phyloP scores from a whole-genome alignment of 2,329 filamentous ascomycete genomes.

The Talaromyces funiculosus region DNA sequence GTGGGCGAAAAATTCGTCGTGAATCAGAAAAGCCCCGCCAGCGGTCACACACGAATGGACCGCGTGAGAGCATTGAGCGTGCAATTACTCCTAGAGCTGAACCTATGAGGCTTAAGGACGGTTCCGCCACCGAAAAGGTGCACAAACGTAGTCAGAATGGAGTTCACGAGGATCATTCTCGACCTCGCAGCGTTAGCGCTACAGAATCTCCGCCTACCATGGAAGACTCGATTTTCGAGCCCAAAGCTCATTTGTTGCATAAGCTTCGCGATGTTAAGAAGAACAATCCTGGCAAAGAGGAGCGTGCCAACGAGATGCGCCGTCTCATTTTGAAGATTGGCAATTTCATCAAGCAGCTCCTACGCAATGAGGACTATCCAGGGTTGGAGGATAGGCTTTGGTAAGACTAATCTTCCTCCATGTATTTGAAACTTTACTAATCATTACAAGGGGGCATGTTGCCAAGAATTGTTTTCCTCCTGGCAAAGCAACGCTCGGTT shows the following conservation, averaged over 20 bases:
- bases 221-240: slow-evolving; percentile 42
- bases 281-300: slow-evolving; percentile 39
- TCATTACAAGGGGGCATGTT: slow-evolving; percentile 38
- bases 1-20: slow-evolving; percentile 37
- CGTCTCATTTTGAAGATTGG: slow-evolving; percentile 42
- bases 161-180: slow-evolving; percentile 30
- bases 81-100: slow-evolving; percentile 39
- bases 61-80: slow-evolving; percentile 40
- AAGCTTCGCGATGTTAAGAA: slow-evolving; percentile 43
- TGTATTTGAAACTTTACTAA: slow-evolving; percentile 21
- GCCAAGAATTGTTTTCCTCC: slow-evolving; percentile 44
- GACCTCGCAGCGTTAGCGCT: slow-evolving; percentile 34
- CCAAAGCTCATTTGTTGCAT: slow-evolving; percentile 39
- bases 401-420: slow-evolving; percentile 26
- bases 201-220: slow-evolving; percentile 32
- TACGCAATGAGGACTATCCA: slow-evolving; percentile 31
- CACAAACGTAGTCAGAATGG: slow-evolving; percentile 31
- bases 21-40: slow-evolving; percentile 39
- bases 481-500: slow-evolving; percentile 34
- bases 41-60: slow-evolving; percentile 36
- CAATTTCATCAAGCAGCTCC: slow-evolving; percentile 40
- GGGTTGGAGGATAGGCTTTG: slow-evolving; percentile 42
- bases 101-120: slow-evolving; percentile 28
- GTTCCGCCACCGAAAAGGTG: slow-evolving; percentile 29
- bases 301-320: slow-evolving; percentile 41